Evolutionary conservation across 2,329 filamentous ascomycete species (phyloP).

Genomic region (Fusarium armeniacum): DNA sequence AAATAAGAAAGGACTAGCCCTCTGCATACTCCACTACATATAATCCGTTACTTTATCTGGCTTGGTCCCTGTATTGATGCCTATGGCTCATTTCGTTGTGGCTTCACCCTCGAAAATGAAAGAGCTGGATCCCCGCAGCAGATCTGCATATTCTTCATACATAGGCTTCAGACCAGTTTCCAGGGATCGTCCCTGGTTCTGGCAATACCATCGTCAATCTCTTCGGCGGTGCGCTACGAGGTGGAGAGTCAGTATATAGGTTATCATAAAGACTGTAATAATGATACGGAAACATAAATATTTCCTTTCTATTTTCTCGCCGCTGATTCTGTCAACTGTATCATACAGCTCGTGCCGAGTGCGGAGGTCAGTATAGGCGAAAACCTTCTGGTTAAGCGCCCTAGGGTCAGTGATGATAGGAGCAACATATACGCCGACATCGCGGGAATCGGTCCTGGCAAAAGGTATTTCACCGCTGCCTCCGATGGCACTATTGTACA

Average conservation of each 20-base stretch:
- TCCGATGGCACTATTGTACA: no score
- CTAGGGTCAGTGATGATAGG: background rate
- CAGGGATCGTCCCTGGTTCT: background rate
- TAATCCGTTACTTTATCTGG: no score
- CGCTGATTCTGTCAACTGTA: background rate
- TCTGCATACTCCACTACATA: no score
- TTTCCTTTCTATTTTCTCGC: background rate
- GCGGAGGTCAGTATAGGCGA: background rate
- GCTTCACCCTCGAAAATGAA: background rate
- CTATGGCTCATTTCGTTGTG: background rate
- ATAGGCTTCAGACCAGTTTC: background rate
- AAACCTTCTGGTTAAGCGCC: background rate
- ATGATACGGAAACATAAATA: background rate
- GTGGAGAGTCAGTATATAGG: fast-evolving
- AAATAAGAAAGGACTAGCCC: no score
- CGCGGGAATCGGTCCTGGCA: background rate
- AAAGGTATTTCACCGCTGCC: background rate
- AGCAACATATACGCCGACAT: background rate
- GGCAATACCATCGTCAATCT: background rate
- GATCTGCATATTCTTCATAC: background rate
- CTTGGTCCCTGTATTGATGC: no score
- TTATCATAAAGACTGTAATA: fast-evolving
- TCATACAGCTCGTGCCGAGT: background rate
- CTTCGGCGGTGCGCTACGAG: background rate
- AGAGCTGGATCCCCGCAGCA: background rate